A percentile compares a stretch with the other conserved stretches of the same genome.
These are phyloP conservation scores for Phylloporus sp. DNA, from an alignment of 768 basidiomycete species.

Conservation along the genomic window DNA sequence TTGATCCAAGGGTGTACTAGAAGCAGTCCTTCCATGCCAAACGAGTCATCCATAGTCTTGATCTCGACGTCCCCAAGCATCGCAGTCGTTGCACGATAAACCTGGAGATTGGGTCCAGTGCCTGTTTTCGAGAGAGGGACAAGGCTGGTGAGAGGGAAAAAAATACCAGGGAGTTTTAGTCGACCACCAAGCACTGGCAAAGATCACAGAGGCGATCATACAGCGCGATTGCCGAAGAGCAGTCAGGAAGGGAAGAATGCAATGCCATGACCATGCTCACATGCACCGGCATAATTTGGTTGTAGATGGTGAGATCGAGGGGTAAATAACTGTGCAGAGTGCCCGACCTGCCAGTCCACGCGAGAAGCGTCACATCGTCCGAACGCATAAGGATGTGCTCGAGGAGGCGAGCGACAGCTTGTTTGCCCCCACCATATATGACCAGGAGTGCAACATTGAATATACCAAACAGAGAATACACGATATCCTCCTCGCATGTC, in stretches of 20 bases:
- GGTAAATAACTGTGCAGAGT: too few species aligned
- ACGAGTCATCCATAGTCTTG: not conserved
- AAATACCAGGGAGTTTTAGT: conserved; percentile 1
- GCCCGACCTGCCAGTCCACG: too few species aligned
- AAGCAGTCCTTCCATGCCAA: not conserved
- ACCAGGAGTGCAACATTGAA: conserved; percentile 7
- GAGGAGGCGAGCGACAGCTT: conserved; percentile 10
- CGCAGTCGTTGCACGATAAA: not conserved
- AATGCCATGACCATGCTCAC: too few species aligned
- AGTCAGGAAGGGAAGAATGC: too few species aligned
- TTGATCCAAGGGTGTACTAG: conserved; percentile 8
- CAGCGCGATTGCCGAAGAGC: too few species aligned
- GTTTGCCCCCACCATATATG: conserved; percentile 13
- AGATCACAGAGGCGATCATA: too few species aligned
- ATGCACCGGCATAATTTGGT: too few species aligned
- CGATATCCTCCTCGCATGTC: conserved; percentile 9
- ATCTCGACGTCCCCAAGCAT: not conserved
- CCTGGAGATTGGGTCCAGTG: too few species aligned
- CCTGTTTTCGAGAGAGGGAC: not conserved
- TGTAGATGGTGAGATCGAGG: too few species aligned
- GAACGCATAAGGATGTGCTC: conserved; percentile 14
- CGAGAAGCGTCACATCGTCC: conserved; percentile 6
- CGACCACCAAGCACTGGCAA: too few species aligned
- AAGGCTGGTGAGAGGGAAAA: not conserved
- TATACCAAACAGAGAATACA: conserved; percentile 14